Conservation (phyloP, 257 asterid genomes). For the Gentiana dahurica region DNA sequence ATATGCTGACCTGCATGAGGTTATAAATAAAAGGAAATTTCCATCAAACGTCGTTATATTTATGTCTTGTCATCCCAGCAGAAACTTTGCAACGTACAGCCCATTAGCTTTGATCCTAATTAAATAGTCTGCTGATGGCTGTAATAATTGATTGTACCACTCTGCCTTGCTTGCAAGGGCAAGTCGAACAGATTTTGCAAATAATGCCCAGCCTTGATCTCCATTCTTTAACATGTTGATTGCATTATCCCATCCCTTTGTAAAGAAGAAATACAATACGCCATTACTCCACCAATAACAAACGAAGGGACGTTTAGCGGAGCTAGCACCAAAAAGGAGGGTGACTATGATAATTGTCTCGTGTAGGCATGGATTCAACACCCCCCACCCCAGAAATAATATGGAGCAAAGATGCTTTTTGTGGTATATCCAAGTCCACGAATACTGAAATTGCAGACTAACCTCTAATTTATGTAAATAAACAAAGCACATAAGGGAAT, state of each 20-base stretch:
- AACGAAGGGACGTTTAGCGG: too few species aligned
- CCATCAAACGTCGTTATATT: background rate
- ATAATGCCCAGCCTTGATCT: conserved; percentile 73
- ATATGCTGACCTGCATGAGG: conserved; percentile 65
- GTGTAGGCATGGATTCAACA: too few species aligned
- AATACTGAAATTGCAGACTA: too few species aligned
- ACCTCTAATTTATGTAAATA: too few species aligned
- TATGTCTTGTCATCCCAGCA: background rate
- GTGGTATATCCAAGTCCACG: too few species aligned
- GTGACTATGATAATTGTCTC: too few species aligned
- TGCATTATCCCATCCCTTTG: conserved; percentile 89
- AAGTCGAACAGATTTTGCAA: conserved; percentile 92
- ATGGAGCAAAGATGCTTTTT: background rate
- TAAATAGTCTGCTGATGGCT: conserved; percentile 96
- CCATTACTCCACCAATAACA: too few species aligned
- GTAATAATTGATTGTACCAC: conserved; percentile 74
- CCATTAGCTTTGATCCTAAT: conserved; percentile 77
- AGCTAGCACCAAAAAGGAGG: too few species aligned
- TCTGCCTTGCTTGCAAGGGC: conserved; percentile 88
- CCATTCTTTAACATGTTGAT: conserved; percentile 48
- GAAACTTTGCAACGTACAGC: conserved; percentile 49
- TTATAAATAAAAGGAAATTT: conserved; percentile 1
- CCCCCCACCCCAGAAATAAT: background rate
- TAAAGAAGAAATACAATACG: conserved; percentile 2
- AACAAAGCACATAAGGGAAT: conserved; percentile 7